Evolutionary conservation across 2,329 filamentous ascomycete species (phyloP), one percentile per base, ranked within the genome.

Genomic region (Thelonectria olida): DNA sequence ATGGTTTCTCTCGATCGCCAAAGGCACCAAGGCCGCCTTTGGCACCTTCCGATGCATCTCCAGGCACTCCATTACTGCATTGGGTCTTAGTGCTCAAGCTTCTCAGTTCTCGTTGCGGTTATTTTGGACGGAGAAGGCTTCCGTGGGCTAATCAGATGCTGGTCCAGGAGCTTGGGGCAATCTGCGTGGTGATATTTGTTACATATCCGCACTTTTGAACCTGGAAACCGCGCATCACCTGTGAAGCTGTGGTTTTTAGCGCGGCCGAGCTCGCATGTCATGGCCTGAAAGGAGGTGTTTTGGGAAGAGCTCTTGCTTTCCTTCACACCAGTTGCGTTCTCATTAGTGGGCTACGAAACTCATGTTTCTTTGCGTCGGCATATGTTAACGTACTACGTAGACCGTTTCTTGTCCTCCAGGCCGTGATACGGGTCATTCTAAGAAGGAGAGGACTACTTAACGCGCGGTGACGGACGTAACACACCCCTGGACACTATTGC

Each of bases 1-100:
- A 45, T 41, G 45, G 42, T 49, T 53, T 54, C 25, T 54, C 41
- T 27, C 41, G 22, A 38, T 27, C 51, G 36, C 51, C 51, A 45
- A n/a, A n/a, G n/a, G n/a, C 51, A 41, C n/a, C 38, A 41, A 5
- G 15, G 15, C 15, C 31, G 31, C 6, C 10, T 7, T 10, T 10
- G 4, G 22, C 22, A 27, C 42, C 42, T 45, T 45, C 42, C 42
- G 42, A 25, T 20, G 20, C 10, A 41, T 41, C 20, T 17, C 5
- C 34, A 5, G 7, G 20, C 17, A 17, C 38, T 41, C 28, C 7
- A 31, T n/a, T n/a, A n/a, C n/a, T n/a, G n/a, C 28, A 41, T 17
- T 10, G 7, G 34, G 15, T 5, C n/a, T n/a, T n/a, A 38, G 34
- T 5, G 34, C 34, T 15, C 13, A 9, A 38, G 34, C 8, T 9